These are phyloP conservation scores for Graphilbum sp. DNA, from an alignment of 2,329 filamentous ascomycete species.

Conservation along the genomic window DNA sequence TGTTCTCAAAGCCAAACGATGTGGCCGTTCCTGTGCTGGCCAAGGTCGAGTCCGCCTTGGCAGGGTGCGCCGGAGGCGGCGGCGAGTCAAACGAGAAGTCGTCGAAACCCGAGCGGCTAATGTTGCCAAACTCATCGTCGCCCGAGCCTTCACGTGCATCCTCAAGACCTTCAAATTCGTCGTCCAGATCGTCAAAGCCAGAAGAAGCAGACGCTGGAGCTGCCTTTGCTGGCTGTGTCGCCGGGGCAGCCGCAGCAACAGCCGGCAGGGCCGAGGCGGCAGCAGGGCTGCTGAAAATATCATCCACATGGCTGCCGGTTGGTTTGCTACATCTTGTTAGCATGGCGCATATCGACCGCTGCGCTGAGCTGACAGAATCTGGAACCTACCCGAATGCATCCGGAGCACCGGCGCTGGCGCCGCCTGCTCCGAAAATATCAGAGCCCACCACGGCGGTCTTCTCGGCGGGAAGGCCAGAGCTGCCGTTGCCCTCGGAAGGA, in stretches of 20 bases:
- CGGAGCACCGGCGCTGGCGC: too few relatives aligned
- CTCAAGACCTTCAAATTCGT: conserved; percentile 67
- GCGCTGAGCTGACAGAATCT: too few relatives aligned
- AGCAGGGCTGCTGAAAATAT: background rate
- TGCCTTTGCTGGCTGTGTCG: background rate
- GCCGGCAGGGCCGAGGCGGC: background rate
- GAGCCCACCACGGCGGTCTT: too few relatives aligned
- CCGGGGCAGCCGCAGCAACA: background rate
- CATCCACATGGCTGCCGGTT: background rate
- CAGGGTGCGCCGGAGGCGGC: conserved; percentile 24
- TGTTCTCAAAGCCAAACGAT: conserved; percentile 36
- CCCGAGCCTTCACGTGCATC: conserved; percentile 68
- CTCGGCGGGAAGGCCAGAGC: background rate
- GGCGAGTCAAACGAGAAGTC: conserved; percentile 73
- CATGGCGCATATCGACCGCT: too few relatives aligned
- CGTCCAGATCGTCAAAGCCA: conserved; percentile 54
- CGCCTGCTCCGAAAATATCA: background rate
- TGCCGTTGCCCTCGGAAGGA: background rate
- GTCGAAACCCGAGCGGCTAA: conserved; percentile 53
- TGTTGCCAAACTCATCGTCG: conserved; percentile 65
- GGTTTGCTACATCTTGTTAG: too few relatives aligned
- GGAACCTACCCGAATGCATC: too few relatives aligned
- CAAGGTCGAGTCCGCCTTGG: conserved; percentile 28
- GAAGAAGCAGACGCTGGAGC: conserved; percentile 13
- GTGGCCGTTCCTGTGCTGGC: background rate